Percentiles rank a stretch among this genome's conserved stretches.
These are phyloP conservation scores for Mycosphaerella arachidis DNA, from an alignment of 2,329 filamentous ascomycete species.

Conservation along the genomic window DNA sequence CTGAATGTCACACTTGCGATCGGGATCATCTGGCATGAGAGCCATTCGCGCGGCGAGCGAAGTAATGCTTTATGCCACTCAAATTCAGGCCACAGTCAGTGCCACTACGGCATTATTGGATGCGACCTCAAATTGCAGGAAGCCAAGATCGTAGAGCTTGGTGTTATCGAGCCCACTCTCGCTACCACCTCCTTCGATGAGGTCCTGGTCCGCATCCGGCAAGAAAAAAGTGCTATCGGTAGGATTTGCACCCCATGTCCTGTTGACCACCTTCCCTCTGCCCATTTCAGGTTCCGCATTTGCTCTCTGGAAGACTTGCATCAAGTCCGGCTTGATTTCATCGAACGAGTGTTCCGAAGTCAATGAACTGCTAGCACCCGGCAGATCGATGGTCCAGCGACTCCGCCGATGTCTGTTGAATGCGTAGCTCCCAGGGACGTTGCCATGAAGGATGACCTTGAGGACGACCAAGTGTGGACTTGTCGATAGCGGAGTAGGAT, in stretches of 20 bases:
- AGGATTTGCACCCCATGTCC: constrained; percentile 32
- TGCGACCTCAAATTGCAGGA: constrained; percentile 90
- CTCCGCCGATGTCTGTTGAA: constrained; percentile 92
- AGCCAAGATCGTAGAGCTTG: constrained; percentile 88
- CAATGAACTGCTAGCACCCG: constrained; percentile 45
- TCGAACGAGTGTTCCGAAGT: constrained; percentile 73
- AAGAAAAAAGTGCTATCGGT: constrained; percentile 33
- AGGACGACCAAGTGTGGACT: constrained; percentile 67
- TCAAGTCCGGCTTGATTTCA: constrained; percentile 55
- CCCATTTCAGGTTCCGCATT: constrained; percentile 50
- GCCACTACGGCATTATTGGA: constrained; percentile 88
- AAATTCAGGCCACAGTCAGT: constrained; percentile 53
- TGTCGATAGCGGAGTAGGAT: constrained; percentile 19
- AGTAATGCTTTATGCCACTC: too few relatives aligned
- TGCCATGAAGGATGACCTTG: constrained; percentile 90
- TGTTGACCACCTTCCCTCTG: constrained; percentile 35
- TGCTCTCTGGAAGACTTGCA: constrained; percentile 46
- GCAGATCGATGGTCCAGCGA: constrained; percentile 65
- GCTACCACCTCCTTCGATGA: constrained; percentile 41
- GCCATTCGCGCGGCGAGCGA: too few relatives aligned
- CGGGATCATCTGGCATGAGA: background rate
- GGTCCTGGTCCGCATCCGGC: constrained; percentile 33
- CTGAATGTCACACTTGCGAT: background rate
- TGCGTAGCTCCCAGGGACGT: constrained; percentile 90
- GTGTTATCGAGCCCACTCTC: constrained; percentile 63